Evolutionary conservation across 805 yeast genomes (phyloP).

Genomic region (Kuraishia capsulata): DNA sequence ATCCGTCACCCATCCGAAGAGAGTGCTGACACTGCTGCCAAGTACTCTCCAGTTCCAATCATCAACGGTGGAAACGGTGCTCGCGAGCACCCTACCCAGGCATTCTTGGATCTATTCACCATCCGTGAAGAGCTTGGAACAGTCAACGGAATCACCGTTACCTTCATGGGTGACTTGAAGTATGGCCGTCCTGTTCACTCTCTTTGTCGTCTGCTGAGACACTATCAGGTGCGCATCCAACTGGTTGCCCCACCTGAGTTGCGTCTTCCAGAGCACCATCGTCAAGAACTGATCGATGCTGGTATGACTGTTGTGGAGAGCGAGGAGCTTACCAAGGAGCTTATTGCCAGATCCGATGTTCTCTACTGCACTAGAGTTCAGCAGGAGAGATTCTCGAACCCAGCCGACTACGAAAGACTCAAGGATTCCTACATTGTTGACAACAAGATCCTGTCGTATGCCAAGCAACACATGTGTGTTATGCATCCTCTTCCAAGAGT

Average conservation of each 20-base stretch:
- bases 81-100: conserved; percentile 98
- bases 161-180: conserved; percentile 98
- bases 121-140: conserved; percentile 98
- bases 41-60: conserved; percentile 94
- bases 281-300: conserved; percentile 51
- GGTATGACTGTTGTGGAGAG: conserved; percentile 71
- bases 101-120: conserved; percentile 93
- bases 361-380: conserved; percentile 97
- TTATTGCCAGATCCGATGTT: conserved; percentile 86
- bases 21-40: conserved; percentile 90
- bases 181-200: conserved; percentile 99
- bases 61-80: conserved; percentile 98
- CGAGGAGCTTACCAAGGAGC: conserved; percentile 70
- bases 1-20: conserved; percentile 93
- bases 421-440: conserved; percentile 90
- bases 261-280: conserved; percentile 68
- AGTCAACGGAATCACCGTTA: conserved; percentile 94
- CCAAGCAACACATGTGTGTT: conserved; percentile 97
- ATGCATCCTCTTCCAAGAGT: conserved; percentile 99
- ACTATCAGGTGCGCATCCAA: conserved; percentile 89
- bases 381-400: conserved; percentile 84
- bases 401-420: conserved; percentile 72
- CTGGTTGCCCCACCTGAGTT: conserved; percentile 87
- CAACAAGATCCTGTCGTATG: conserved; percentile 81
- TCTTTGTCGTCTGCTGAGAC: conserved; percentile 78